These are phyloP conservation scores for Coccomyxa subellipsoidea DNA, from an alignment of 163 green algal species.

Conservation along the genomic window DNA sequence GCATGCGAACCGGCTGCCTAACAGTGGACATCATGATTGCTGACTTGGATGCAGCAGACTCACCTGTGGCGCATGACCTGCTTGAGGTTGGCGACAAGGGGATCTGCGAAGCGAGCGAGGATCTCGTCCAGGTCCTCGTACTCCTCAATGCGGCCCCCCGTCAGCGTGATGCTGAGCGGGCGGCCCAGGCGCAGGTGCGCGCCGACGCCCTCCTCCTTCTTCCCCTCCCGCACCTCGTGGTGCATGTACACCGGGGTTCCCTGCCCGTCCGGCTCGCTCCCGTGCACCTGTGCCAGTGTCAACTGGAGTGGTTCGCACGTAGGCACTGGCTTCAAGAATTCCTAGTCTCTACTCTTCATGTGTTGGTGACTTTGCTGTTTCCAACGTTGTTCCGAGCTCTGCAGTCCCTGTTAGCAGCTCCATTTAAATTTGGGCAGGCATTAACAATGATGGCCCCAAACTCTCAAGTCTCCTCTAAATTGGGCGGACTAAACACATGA, in stretches of 20 bases:
- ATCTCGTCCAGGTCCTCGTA: constrained; percentile 20
- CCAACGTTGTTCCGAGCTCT: background rate
- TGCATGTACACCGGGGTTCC: background rate
- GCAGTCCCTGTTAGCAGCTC: background rate
- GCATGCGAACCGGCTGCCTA: too few relatives aligned
- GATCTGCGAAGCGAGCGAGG: constrained; percentile 9
- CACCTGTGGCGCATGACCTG: constrained; percentile 6
- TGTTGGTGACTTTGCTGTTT: background rate
- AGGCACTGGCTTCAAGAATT: background rate
- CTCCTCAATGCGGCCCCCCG: background rate
- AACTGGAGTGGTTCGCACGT: background rate
- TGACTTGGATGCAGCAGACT: background rate
- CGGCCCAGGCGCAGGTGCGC: constrained; percentile 10
- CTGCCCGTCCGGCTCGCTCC: background rate
- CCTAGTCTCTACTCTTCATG: background rate
- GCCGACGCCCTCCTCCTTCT: background rate
- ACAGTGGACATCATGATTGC: background rate
- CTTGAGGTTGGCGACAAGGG: background rate
- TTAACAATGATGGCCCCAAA: too few relatives aligned
- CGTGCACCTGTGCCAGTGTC: constrained; percentile 8
- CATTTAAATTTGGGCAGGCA: too few relatives aligned
- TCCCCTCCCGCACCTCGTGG: background rate
- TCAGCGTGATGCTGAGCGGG: constrained; percentile 1
- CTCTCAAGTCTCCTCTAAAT: too few relatives aligned
- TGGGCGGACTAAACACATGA: too few relatives aligned